phyloP scores from a whole-genome alignment of 2,329 filamentous ascomycete genomes.

The Phialophora expanda region DNA sequence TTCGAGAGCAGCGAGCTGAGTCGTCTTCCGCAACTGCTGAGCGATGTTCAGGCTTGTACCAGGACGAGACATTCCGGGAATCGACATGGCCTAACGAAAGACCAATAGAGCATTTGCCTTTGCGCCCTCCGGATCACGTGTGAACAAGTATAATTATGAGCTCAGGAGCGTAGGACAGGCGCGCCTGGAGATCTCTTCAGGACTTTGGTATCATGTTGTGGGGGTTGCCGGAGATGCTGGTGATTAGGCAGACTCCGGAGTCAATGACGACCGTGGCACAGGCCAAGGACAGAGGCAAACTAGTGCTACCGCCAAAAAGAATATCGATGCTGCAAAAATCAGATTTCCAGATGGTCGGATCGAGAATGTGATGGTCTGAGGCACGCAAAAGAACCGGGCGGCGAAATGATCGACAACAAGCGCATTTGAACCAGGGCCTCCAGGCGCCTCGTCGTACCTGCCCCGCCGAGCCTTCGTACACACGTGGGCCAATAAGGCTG shows the following conservation, averaged over 20 bases:
- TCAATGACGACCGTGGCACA: not conserved
- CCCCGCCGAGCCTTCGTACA: not conserved
- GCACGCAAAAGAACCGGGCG: slow-evolving; percentile 6
- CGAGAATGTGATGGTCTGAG: slow-evolving; percentile 1
- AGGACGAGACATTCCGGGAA: slow-evolving; percentile 34
- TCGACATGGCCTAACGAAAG: slow-evolving; percentile 1
- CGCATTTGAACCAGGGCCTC: not conserved
- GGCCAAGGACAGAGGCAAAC: slow-evolving; percentile 3
- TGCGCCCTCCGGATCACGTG: not conserved
- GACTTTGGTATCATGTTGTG: not conserved
- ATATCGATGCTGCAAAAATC: not conserved
- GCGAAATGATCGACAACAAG: slow-evolving; percentile 1
- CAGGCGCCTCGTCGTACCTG: not conserved
- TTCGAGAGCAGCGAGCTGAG: slow-evolving; percentile 29
- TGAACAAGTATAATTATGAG: not conserved
- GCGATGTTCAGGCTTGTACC: slow-evolving; percentile 36
- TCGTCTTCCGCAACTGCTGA: slow-evolving; percentile 35
- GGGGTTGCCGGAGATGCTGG: not conserved
- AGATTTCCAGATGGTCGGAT: slow-evolving; percentile 3
- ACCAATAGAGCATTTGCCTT: not conserved
- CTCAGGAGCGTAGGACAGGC: not conserved
- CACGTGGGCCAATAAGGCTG: slow-evolving; percentile 20
- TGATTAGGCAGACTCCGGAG: not conserved
- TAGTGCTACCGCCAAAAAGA: not conserved
- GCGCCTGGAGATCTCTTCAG: not conserved